phyloP scores from a whole-genome alignment of 2,329 filamentous ascomycete species.

The Arthroderma sp. region DNA sequence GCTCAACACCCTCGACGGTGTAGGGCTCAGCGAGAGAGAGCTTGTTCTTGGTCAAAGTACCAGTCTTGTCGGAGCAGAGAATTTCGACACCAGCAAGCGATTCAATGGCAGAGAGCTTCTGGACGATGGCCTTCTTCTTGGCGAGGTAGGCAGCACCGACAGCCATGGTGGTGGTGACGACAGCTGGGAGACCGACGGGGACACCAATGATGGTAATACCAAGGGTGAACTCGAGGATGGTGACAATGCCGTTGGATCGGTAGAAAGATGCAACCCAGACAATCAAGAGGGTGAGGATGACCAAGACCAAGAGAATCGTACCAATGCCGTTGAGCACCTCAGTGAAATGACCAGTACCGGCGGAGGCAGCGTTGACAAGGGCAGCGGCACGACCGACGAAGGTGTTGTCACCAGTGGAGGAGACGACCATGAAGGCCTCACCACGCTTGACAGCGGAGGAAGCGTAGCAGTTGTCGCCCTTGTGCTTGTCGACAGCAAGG shows the following conservation, averaged over 20 bases:
- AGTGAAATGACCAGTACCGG: slow-evolving; percentile 74
- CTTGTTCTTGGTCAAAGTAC: slow-evolving; percentile 90
- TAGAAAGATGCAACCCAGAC: slow-evolving; percentile 86
- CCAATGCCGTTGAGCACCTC: slow-evolving; percentile 82
- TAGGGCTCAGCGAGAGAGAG: slow-evolving; percentile 75
- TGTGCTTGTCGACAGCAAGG: slow-evolving; percentile 78
- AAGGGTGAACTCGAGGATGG: slow-evolving; percentile 71
- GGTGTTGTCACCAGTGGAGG: slow-evolving; percentile 75
- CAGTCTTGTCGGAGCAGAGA: slow-evolving; percentile 88
- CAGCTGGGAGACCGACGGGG: slow-evolving; percentile 80
- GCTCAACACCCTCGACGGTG: slow-evolving; percentile 67
- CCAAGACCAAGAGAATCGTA: slow-evolving; percentile 63
- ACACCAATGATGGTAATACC: slow-evolving; percentile 87
- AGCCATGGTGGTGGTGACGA: slow-evolving; percentile 90
- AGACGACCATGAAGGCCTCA: slow-evolving; percentile 70
- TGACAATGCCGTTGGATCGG: slow-evolving; percentile 66
- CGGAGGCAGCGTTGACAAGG: slow-evolving; percentile 63
- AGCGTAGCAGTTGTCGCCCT: slow-evolving; percentile 66
- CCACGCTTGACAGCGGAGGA: slow-evolving; percentile 86
- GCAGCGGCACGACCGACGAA: slow-evolving; percentile 82
- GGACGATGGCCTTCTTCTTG: slow-evolving; percentile 85
- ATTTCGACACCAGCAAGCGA: slow-evolving; percentile 87
- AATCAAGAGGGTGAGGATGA: slow-evolving; percentile 65
- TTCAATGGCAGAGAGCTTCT: slow-evolving; percentile 85
- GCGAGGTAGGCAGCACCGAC: slow-evolving; percentile 84